phyloP scores from a whole-genome alignment of 2,329 filamentous ascomycete species.

The Colletotrichum chlorophyti region DNA sequence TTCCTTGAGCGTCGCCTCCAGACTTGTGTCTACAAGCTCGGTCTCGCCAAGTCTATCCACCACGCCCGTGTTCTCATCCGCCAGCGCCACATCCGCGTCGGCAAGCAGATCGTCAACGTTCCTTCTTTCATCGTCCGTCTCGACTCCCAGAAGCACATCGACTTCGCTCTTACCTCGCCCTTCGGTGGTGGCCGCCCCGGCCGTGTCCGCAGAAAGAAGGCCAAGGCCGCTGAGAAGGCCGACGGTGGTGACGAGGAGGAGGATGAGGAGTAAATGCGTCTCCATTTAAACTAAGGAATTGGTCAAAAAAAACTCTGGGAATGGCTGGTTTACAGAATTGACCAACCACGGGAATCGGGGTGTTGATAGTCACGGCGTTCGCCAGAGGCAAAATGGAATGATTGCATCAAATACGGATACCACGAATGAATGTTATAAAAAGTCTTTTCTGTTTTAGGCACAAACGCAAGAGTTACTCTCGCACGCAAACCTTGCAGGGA shows the following conservation, averaged over 20 bases:
- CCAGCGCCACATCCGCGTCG: constrained; percentile 99
- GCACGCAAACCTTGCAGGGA: constrained; percentile 12
- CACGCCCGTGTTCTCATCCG: constrained; percentile 99
- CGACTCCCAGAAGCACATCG: constrained; percentile 99
- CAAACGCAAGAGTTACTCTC: background rate
- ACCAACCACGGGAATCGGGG: constrained; percentile 46
- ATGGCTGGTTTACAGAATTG: constrained; percentile 41
- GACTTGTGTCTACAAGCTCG: constrained; percentile 99
- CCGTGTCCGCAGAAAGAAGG: constrained; percentile 99
- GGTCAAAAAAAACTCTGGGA: constrained; percentile 30
- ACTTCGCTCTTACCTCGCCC: constrained; percentile 96
- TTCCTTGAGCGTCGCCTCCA: constrained; percentile 99
- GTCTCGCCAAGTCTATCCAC: constrained; percentile 99
- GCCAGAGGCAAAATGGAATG: constrained; percentile 55
- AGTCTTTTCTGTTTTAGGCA: constrained; percentile 14
- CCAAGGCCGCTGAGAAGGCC: constrained; percentile 89
- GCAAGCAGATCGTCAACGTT: constrained; percentile 99
- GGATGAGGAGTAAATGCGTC: constrained; percentile 73
- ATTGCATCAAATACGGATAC: constrained; percentile 34
- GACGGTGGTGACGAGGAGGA: constrained; percentile 84
- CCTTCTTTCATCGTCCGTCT: constrained; percentile 99
- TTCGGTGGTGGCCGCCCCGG: constrained; percentile 97
- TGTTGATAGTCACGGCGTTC: constrained; percentile 61
- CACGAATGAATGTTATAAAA: constrained; percentile 29
- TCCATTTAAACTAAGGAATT: constrained; percentile 28